Percentiles rank a stretch among this genome's conserved stretches.
These are phyloP conservation scores for Solanum lycopersicoides DNA, from an alignment of 257 asterid genomes.

Conservation along the genomic window DNA sequence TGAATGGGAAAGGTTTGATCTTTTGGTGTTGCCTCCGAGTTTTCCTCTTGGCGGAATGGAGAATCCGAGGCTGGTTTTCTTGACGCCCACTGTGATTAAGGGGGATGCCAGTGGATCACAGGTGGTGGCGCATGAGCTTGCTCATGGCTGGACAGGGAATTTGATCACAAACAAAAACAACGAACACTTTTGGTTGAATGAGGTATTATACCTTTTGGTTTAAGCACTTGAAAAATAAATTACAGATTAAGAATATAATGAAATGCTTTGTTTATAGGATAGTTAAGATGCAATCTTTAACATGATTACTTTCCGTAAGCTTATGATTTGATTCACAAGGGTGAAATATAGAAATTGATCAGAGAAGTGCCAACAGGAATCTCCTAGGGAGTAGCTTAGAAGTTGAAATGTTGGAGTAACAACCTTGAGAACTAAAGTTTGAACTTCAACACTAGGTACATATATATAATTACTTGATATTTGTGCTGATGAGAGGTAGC, in stretches of 20 bases:
- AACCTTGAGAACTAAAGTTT: not conserved
- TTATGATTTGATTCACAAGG: not conserved
- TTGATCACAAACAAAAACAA: conserved; percentile 91
- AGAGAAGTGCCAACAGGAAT: not conserved
- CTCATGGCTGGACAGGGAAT: conserved; percentile 99
- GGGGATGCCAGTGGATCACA: conserved; percentile 85
- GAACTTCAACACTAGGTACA: not conserved
- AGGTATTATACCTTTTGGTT: conserved; percentile 32
- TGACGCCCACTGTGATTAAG: conserved; percentile 90
- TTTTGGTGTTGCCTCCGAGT: conserved; percentile 94
- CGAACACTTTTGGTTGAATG: conserved; percentile 98
- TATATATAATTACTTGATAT: not conserved
- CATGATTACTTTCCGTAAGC: not conserved
- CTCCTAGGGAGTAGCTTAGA: not conserved
- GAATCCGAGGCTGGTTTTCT: conserved; percentile 87
- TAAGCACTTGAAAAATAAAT: not conserved
- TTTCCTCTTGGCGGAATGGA: conserved; percentile 98
- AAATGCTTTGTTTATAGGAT: not conserved
- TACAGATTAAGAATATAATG: not conserved
- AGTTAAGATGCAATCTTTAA: not conserved
- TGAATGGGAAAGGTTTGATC: conserved; percentile 96
- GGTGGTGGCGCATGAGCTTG: conserved; percentile 97
- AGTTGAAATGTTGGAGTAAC: not conserved
- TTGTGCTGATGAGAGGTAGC: not conserved
- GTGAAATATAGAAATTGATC: not conserved